Evolutionary conservation across 1,139 yeast genomes (phyloP), one percentile per base, ranked within the genome.

Genomic region (Yamadazyma blattariae): DNA sequence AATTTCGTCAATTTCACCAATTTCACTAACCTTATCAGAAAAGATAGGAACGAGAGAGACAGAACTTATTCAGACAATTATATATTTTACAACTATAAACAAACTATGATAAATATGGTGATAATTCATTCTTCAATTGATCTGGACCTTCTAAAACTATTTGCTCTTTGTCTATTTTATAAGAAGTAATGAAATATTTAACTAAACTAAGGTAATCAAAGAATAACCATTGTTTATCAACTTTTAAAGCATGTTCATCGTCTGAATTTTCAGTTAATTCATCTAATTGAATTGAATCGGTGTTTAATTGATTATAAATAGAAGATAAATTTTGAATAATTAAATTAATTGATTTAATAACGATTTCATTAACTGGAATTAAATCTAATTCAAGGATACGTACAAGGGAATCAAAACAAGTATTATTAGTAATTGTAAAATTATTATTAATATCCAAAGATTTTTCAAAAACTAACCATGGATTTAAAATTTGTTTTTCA

Each of bases 381-480:
- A 7, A 17, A 17, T 17, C 19, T 23, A 15, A 10, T 4, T 19
- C 23, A 7, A 14, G 12, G 1, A 69, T 53, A 34, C 76, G 49
- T 39, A 64, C 59, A 33, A 71, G 53, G 1, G 71, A 62, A 44
- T 72, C 77, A 64, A 67, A 67, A 44, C 75, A 67, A 14, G 74
- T 64, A 12, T 70, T 71, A 41, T 70, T 70, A 39, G 57, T 66
- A 30, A 72, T 57, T 14, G 69, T 56, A 30, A 67, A 56, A 46
- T 67, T 65, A 32, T 52, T 40, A 18, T 57, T 51, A 39, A 57
- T 40, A 14, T 55, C 54, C 37, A 81, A 70, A 9, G 74, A 60
- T 44, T 69, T 71, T 27, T 64, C 57, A 22, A 76, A 51, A 36
- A 77, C 59, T 28, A 67, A 56, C 25, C 56, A 57, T 4, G 77